Evolutionary conservation across 495 filamentous ascomycete species (phyloP).

Genomic region (Penicillium malachiteum): DNA sequence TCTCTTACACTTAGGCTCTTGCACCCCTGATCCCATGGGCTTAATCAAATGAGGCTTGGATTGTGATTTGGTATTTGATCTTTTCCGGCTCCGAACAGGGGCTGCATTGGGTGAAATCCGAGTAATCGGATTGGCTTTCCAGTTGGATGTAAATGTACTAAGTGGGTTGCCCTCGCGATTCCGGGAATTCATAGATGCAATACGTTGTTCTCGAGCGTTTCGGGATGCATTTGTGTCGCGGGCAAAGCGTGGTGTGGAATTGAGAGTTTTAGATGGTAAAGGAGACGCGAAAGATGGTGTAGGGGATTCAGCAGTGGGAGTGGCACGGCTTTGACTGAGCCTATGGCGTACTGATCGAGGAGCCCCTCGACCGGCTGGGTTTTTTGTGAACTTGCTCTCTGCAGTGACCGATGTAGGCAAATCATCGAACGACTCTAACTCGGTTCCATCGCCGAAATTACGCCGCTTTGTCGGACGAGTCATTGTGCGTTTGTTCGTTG

Average conservation of each 20-base stretch:
- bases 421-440: constrained; percentile 92
- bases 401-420: constrained; percentile 81
- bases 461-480: constrained; percentile 70
- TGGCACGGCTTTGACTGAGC: constrained; percentile 54
- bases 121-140: constrained; percentile 71
- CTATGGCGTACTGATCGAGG: constrained; percentile 63
- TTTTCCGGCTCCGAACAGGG: constrained; percentile 53
- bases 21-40: constrained; percentile 59
- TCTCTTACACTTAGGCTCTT: constrained; percentile 64
- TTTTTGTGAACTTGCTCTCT: constrained; percentile 79
- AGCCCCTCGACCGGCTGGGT: constrained; percentile 68
- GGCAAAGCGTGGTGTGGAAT: constrained; percentile 76
- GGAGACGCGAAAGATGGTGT: constrained; percentile 57
- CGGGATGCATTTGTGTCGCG: constrained; percentile 88
- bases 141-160: constrained; percentile 68
- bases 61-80: constrained; percentile 48
- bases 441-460: constrained; percentile 88
- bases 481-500: constrained; percentile 62
- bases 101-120: constrained; percentile 44
- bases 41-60: constrained; percentile 72
- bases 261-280: constrained; percentile 45
- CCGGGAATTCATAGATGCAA: constrained; percentile 51
- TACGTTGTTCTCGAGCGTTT: constrained; percentile 83
- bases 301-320: constrained; percentile 45
- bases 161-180: constrained; percentile 55